Evolutionary conservation across 306 rosid species (phyloP).

Genomic region (Malus fusca): DNA sequence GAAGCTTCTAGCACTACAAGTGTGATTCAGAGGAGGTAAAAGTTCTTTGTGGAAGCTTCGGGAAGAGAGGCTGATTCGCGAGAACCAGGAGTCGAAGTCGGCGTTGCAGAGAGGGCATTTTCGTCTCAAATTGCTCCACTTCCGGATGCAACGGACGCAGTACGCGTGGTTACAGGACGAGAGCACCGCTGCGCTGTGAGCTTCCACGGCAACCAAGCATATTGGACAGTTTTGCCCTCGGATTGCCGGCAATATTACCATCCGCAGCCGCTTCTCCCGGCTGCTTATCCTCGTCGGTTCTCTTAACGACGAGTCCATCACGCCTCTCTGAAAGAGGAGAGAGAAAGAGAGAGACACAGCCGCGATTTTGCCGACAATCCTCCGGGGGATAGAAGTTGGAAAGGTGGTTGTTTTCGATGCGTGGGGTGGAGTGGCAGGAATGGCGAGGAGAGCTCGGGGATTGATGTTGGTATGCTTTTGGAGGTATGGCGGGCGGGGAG

Average conservation of each 20-base stretch:
- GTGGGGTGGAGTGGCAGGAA: too few relatives aligned
- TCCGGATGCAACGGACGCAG: constrained; percentile 43
- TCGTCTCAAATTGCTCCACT: constrained; percentile 45
- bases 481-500: too few relatives aligned
- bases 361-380: too few relatives aligned
- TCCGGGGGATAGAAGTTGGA: too few relatives aligned
- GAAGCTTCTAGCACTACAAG: background rate
- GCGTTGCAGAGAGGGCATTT: constrained; percentile 60
- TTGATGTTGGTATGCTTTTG: too few relatives aligned
- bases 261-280: constrained; percentile 22
- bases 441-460: too few relatives aligned
- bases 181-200: constrained; percentile 35
- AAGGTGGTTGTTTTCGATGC: too few relatives aligned
- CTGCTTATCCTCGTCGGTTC: background rate
- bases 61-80: constrained; percentile 24
- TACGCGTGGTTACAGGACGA: constrained; percentile 38
- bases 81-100: constrained; percentile 45
- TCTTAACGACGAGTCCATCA: background rate
- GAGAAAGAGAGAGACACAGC: background rate
- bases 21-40: constrained; percentile 7
- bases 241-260: constrained; percentile 37
- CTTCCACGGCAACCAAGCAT: constrained; percentile 29
- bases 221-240: constrained; percentile 41
- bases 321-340: background rate
- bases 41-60: constrained; percentile 24